Base-by-base conservation (phyloP, 441 rosid species). In the Francoa sonchifolia region DNA sequence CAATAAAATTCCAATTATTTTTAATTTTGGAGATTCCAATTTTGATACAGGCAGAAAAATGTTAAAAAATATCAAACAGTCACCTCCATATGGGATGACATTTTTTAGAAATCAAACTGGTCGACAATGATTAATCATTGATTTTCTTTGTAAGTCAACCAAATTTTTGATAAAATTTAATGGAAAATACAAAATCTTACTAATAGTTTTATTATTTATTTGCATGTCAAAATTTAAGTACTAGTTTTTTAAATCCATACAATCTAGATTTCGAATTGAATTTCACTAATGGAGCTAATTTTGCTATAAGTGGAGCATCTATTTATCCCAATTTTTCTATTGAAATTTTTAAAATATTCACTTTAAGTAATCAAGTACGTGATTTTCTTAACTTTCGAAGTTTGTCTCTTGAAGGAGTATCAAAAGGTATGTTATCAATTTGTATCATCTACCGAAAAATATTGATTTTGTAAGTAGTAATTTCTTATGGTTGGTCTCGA, bases 11-110 rank as follows among this genome's bases (percentile, higher is more conserved):
- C 77, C 82, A 5, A 63, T 71, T 6, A 44, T 72, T 35, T 72
- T 75, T 50, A 73, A 58, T 63, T 78, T 78, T 27, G 82, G 80
- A 9, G 82, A 78, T 57, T 78, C 87, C 6, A 78, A 75, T 35
- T 70, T 82, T 0, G 82, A 78, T 54, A 78, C 87, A 2, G 87
- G 87, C n/a, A n/a, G n/a, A n/a, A n/a, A n/a, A n/a, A n/a, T n/a
- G n/a, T n/a, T n/a, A n/a, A n/a, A n/a, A n/a, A n/a, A n/a, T n/a
- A n/a, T n/a, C n/a, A n/a, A n/a, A n/a, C n/a, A n/a, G n/a, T n/a
- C n/a, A n/a, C n/a, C n/a, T n/a, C n/a, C n/a, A n/a, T n/a, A n/a
- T n/a, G n/a, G n/a, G n/a, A n/a, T n/a, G n/a, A n/a, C n/a, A n/a
- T n/a, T n/a, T n/a, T n/a, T n/a, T n/a, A n/a, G n/a, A n/a, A n/a